Evolutionary conservation across 2,329 filamentous ascomycete species (phyloP).

Genomic region (Aspergillus aculeatus): DNA sequence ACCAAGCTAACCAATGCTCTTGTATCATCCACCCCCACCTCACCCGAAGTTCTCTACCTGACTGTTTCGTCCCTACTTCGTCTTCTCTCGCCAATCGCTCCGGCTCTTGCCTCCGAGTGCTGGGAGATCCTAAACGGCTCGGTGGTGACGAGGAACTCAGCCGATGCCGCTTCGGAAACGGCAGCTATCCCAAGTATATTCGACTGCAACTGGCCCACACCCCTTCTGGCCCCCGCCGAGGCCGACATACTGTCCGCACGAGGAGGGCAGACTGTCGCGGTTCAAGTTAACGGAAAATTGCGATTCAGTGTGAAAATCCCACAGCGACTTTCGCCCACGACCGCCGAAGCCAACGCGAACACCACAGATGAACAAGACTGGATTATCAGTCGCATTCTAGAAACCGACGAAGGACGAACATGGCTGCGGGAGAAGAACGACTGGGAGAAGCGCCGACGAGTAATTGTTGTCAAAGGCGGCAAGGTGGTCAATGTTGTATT

Average conservation of each 20-base stretch:
- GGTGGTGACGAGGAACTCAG: conserved; percentile 10
- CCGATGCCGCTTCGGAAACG: conserved; percentile 2
- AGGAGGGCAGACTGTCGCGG: conserved; percentile 55
- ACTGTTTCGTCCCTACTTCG: conserved; percentile 61
- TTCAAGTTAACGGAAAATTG: conserved; percentile 79
- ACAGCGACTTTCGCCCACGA: conserved; percentile 46
- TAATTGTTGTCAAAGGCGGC: conserved; percentile 66
- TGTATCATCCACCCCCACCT: conserved; percentile 45
- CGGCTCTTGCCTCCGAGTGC: conserved; percentile 77
- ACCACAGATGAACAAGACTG: conserved; percentile 53
- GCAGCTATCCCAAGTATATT: conserved; percentile 42
- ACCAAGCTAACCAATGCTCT: conserved; percentile 76
- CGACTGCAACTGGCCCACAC: conserved; percentile 57
- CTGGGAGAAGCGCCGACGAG: conserved; percentile 57
- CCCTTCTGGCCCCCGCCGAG: conserved; percentile 38
- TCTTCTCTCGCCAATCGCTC: conserved; percentile 76
- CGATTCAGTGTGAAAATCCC: conserved; percentile 67
- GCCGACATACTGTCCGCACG: conserved; percentile 50
- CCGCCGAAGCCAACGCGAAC: conserved; percentile 12
- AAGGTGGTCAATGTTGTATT: conserved; percentile 73
- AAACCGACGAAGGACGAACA: conserved; percentile 59
- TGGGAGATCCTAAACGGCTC: conserved; percentile 61
- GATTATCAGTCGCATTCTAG: conserved; percentile 61
- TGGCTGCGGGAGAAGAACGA: conserved; percentile 54
- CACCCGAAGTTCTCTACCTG: conserved; percentile 39